Base-by-base conservation (phyloP, 2,329 filamentous ascomycete genomes). In the Colletotrichum sp. region DNA sequence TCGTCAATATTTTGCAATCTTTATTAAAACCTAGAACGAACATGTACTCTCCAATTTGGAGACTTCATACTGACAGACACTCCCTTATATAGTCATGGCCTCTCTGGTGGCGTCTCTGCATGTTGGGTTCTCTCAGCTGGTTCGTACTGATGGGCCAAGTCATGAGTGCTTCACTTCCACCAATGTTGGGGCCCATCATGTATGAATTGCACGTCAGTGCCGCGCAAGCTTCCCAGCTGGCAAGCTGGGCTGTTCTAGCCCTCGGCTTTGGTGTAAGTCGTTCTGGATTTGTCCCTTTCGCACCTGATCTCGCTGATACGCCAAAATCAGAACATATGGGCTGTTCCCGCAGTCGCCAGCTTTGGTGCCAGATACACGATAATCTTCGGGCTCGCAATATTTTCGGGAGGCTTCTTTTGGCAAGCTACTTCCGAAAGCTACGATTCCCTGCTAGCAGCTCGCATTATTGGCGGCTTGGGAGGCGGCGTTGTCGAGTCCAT, bases 121-220 rank as follows among this genome's bases (percentile, higher is more conserved):
- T 66, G 63, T 26, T 66, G 63, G 63, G n/a, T 10, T 66, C 63
- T 18, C 63, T 66, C 24, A 28, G 63, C 34, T 66, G 34, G 63
- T 48, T 66, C 63, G 63, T 66, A 16, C 36, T 43, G 63, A 66
- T 66, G 34, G 63, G 63, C 7, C 63, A 66, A 21, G 63, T 66
- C 24, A 66, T 66, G 34, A 66, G 63, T 15, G 63, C 63, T 39
- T 66, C 63, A 13, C 21, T 66, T 39, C 63, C 63, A n/a, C 63
- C 63, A 7, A 66, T 66, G 63, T n/a, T 66, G 16, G 63, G 63
- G n/a, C 16, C 10, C 15, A 66, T 66, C 34, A 66, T 66, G 16
- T 16, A 24, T 66, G 39, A 43, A n/a, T n/a, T 43, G 39, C 18
- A 43, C 39, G 39, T 43, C 39, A n/a, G 18, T 18, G 63, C 63